Evolutionary conservation across 768 basidiomycete genomes (phyloP).

Genomic region (Russula brevipes): DNA sequence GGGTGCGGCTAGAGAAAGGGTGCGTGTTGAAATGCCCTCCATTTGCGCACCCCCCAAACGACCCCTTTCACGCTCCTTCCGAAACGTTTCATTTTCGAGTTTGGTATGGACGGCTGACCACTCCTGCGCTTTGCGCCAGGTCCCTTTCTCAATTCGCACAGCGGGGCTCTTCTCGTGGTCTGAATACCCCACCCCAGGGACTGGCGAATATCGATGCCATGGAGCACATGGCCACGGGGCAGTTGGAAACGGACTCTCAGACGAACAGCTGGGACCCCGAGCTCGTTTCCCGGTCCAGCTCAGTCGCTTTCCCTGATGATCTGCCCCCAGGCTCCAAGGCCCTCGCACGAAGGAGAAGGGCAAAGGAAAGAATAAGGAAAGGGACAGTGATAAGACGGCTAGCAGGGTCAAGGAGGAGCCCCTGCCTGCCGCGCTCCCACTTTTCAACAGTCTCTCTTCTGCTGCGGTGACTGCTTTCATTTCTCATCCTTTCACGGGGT

Average conservation of each 20-base stretch:
- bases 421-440: constrained; percentile 34
- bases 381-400: constrained; percentile 29
- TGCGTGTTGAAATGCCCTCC: constrained; percentile 36
- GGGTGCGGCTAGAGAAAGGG: constrained; percentile 69
- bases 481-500: constrained; percentile 9
- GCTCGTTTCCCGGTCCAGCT: constrained; percentile 58
- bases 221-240: constrained; percentile 38
- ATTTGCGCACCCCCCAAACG: not conserved
- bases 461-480: constrained; percentile 35
- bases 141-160: constrained; percentile 62
- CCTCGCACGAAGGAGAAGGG: constrained; percentile 37
- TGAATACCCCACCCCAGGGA: constrained; percentile 45
- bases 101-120: not conserved
- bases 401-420: constrained; percentile 47
- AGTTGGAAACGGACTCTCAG: constrained; percentile 48
- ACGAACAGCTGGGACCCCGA: constrained; percentile 56
- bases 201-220: constrained; percentile 38
- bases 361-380: constrained; percentile 40
- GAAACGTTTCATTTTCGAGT: constrained; percentile 3
- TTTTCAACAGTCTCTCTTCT: constrained; percentile 32
- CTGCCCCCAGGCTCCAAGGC: constrained; percentile 2
- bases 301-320: constrained; percentile 31
- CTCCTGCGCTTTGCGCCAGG: constrained; percentile 36
- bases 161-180: constrained; percentile 62
- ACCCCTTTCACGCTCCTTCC: constrained; percentile 4